Evolutionary conservation across 441 rosid species (phyloP).

Genomic region (Adansonia grandidieri): DNA sequence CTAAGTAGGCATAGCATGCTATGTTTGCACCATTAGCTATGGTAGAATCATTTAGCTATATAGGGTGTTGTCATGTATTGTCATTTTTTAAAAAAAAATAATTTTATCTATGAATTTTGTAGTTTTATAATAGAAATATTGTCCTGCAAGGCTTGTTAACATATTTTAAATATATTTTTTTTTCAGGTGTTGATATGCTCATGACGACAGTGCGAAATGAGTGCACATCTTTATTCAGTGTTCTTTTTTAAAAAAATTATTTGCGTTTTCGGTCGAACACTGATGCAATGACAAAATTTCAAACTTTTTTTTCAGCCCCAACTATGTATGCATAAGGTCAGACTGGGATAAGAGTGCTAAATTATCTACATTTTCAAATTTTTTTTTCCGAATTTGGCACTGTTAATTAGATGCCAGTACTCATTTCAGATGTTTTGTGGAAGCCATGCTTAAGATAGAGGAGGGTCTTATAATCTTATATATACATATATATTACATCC

Average conservation of each 20-base stretch:
- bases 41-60: conserved; percentile 9
- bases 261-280: not conserved
- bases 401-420: not conserved
- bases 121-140: conserved; percentile 14
- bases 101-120: not conserved
- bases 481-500: too few species aligned
- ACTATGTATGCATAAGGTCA: not conserved
- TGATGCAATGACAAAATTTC: not conserved
- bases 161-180: conserved; percentile 27
- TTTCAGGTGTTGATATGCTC: conserved; percentile 78
- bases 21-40: not conserved
- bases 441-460: not conserved
- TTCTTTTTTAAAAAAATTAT: conserved; percentile 46
- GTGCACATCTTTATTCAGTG: conserved; percentile 84
- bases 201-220: conserved; percentile 89
- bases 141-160: conserved; percentile 8
- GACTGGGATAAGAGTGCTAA: not conserved
- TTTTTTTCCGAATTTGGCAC: not conserved
- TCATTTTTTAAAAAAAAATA: not conserved
- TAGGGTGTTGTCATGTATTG: not conserved
- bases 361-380: not conserved
- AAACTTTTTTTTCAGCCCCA: not conserved
- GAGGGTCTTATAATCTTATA: not conserved
- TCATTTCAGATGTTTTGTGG: not conserved
- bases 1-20: not conserved